phyloP scores from a whole-genome alignment of 2,329 filamentous ascomycete genomes.

The Ceratocystiopsis brevicomis region DNA sequence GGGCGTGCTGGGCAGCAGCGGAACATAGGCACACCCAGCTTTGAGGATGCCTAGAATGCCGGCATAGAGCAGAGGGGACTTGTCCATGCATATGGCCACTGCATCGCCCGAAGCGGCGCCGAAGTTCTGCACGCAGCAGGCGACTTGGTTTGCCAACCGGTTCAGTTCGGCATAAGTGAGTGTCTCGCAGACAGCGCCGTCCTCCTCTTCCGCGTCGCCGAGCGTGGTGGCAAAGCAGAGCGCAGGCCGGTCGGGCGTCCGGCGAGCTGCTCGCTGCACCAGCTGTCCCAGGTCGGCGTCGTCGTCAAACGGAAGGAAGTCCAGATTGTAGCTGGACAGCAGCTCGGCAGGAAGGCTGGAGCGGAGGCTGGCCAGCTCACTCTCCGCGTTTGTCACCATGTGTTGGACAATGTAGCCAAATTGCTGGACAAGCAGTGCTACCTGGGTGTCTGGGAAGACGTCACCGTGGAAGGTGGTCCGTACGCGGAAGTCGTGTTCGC shows the following conservation, averaged over 20 bases:
- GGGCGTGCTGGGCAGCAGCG: slow-evolving; percentile 56
- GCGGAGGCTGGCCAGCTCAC: slow-evolving; percentile 11
- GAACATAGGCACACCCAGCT: slow-evolving; percentile 60
- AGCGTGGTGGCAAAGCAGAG: slow-evolving; percentile 42
- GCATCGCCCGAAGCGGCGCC: slow-evolving; percentile 34
- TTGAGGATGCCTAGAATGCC: slow-evolving; percentile 59
- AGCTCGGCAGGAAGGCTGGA: slow-evolving; percentile 14
- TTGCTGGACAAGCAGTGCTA: slow-evolving; percentile 38
- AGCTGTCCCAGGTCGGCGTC: slow-evolving; percentile 26
- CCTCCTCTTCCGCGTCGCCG: slow-evolving; percentile 10
- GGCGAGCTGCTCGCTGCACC: slow-evolving; percentile 33
- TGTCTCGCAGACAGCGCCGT: slow-evolving; percentile 5
- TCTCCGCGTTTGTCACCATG: slow-evolving; percentile 12
- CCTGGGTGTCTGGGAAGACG: slow-evolving; percentile 33
- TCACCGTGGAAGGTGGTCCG: slow-evolving; percentile 29
- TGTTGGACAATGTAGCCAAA: slow-evolving; percentile 30
- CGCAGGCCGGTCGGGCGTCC: slow-evolving; percentile 35
- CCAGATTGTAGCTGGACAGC: slow-evolving; percentile 31
- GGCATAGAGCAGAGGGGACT: slow-evolving; percentile 53
- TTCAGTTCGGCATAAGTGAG: slow-evolving; percentile 51
- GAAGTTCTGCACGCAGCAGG: slow-evolving; percentile 28
- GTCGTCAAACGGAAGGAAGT: slow-evolving; percentile 15
- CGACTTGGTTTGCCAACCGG: slow-evolving; percentile 41
- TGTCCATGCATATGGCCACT: slow-evolving; percentile 61
- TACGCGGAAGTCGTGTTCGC: slow-evolving; percentile 18